Conservation (phyloP, 768 basidiomycete species). For the Holtermannia corniformis region DNA sequence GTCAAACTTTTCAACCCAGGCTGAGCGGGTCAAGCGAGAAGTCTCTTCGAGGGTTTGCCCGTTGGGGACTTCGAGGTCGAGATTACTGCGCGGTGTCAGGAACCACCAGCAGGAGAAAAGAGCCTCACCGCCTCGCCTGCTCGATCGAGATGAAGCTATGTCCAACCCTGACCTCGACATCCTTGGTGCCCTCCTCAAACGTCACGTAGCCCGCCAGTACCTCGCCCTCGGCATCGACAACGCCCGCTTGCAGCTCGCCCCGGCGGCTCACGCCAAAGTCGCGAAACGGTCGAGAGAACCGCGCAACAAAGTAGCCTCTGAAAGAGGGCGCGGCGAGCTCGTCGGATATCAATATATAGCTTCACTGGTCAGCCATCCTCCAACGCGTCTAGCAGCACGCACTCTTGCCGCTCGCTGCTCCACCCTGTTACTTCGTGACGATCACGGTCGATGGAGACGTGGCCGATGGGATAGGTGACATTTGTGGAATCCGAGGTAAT, state of each 20-base stretch:
- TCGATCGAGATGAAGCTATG: constrained; percentile 66
- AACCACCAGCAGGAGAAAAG: background rate
- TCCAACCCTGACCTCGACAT: constrained; percentile 54
- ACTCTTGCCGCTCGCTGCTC: constrained; percentile 62
- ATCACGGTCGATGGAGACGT: constrained; percentile 46
- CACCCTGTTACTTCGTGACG: constrained; percentile 53
- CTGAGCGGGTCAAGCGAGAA: constrained; percentile 45
- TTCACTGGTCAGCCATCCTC: background rate
- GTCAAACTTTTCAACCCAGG: constrained; percentile 55
- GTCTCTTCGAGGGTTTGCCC: constrained; percentile 50
- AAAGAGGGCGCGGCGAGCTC: constrained; percentile 36
- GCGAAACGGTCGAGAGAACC: constrained; percentile 42
- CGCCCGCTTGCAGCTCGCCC: constrained; percentile 40
- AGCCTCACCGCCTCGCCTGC: constrained; percentile 47
- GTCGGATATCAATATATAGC: constrained; percentile 20
- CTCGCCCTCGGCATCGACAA: constrained; percentile 44
- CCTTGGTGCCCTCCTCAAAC: constrained; percentile 31
- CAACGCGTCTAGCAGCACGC: constrained; percentile 48
- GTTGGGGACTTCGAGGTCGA: constrained; percentile 49
- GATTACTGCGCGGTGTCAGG: constrained; percentile 35
- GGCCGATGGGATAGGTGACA: constrained; percentile 52
- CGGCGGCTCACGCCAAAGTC: constrained; percentile 51
- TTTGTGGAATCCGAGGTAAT: constrained; percentile 49
- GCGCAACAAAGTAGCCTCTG: constrained; percentile 47
- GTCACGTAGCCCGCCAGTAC: constrained; percentile 46